Evolutionary conservation across 345 rosid species (phyloP).

Genomic region (Hevea brasiliensis): DNA sequence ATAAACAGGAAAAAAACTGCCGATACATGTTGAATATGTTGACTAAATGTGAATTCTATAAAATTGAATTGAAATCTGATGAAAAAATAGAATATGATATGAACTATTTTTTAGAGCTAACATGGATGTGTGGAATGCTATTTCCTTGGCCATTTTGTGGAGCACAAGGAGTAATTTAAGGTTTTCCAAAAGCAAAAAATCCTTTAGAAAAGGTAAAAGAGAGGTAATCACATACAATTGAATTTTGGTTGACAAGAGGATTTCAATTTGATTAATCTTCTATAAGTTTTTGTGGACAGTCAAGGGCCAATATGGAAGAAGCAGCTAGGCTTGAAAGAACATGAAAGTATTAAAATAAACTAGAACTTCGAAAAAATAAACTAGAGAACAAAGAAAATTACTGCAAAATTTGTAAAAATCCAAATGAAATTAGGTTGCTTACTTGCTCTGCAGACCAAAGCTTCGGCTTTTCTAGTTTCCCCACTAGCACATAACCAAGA

Average conservation of each 20-base stretch:
- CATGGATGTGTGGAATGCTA: background rate
- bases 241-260: background rate
- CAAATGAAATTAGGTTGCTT: slow-evolving; percentile 33
- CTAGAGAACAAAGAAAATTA: background rate
- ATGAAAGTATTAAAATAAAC: background rate
- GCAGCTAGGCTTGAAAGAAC: background rate
- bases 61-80: background rate
- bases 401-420: background rate
- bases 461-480: slow-evolving; percentile 72
- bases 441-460: slow-evolving; percentile 98
- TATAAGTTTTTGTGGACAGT: background rate
- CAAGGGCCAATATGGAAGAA: background rate
- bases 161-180: background rate
- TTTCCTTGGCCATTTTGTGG: background rate
- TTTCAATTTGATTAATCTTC: background rate
- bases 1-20: background rate
- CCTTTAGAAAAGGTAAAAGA: background rate
- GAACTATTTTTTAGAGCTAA: background rate
- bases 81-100: background rate
- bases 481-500: slow-evolving; percentile 71
- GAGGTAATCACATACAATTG: background rate
- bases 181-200: background rate
- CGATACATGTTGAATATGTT: background rate
- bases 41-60: background rate
- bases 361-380: background rate